A percentile compares a stretch with the other conserved stretches of the same genome.
Conservation (phyloP, 202 grass and related monocot genomes). For the Cymbopogon flexuosus region DNA sequence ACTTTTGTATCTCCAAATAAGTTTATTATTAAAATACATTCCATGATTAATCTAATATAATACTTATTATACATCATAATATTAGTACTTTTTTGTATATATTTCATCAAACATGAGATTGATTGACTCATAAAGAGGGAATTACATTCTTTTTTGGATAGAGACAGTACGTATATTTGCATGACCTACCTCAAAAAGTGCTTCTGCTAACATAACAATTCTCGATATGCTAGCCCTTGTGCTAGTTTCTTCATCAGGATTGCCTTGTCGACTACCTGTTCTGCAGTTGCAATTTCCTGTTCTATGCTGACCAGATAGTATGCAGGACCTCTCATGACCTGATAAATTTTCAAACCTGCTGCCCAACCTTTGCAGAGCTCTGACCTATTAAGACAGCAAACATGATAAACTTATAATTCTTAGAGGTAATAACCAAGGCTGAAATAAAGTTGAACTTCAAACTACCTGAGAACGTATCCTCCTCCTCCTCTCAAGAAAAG, state of each 20-base stretch:
- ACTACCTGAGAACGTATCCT: constrained; percentile 92
- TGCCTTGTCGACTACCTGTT: constrained; percentile 45
- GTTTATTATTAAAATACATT: background rate
- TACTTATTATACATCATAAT: background rate
- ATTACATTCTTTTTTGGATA: background rate
- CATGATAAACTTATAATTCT: background rate
- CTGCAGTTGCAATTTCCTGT: constrained; percentile 77
- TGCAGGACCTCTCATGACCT: constrained; percentile 86
- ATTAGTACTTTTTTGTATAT: background rate
- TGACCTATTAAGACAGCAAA: constrained; percentile 61
- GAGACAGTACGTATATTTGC: background rate
- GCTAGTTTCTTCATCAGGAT: constrained; percentile 75
- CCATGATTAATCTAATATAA: background rate
- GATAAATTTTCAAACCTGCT: constrained; percentile 88
- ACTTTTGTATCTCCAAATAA: background rate
- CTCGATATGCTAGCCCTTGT: constrained; percentile 88
- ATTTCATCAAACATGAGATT: background rate
- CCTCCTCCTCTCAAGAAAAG: constrained; percentile 87
- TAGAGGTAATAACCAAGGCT: constrained; percentile 3
- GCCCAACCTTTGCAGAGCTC: constrained; percentile 93
- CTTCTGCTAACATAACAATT: constrained; percentile 96
- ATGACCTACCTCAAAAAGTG: constrained; percentile 79
- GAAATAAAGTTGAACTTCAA: constrained; percentile 26
- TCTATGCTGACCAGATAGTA: constrained; percentile 83
- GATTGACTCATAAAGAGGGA: background rate